Conservation (phyloP, 2,329 filamentous ascomycete species). For the Pezicula radicicola region DNA sequence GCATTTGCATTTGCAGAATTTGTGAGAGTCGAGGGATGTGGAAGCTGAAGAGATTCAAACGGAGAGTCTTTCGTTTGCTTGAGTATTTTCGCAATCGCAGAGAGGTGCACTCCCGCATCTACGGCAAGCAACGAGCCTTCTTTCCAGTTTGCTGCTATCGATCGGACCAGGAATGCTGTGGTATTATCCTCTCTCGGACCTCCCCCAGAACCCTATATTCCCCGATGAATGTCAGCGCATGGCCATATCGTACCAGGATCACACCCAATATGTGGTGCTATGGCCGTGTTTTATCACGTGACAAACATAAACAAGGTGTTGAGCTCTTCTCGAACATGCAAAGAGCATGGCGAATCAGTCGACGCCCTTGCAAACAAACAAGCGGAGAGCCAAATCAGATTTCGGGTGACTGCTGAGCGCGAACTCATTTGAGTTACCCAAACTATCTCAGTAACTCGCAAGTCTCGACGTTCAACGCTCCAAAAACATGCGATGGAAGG, state of each 20-base stretch:
- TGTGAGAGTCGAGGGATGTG: slow-evolving; percentile 44
- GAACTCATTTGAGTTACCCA: no score
- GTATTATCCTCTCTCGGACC: slow-evolving; percentile 88
- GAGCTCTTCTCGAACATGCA: no score
- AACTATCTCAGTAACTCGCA: no score
- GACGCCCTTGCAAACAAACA: no score
- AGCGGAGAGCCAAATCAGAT: no score
- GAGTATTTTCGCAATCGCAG: slow-evolving; percentile 78
- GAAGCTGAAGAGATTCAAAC: slow-evolving; percentile 75
- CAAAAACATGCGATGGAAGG: no score
- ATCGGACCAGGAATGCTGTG: slow-evolving; percentile 85
- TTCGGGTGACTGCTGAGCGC: no score
- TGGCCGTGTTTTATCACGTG: not conserved
- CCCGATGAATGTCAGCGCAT: slow-evolving; percentile 8
- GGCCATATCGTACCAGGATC: not conserved
- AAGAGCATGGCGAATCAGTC: no score
- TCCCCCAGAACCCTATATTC: slow-evolving; percentile 74
- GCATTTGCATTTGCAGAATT: slow-evolving; percentile 67
- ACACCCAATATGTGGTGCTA: not conserved
- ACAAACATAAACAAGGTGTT: no score
- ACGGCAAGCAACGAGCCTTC: slow-evolving; percentile 85
- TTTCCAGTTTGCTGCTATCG: slow-evolving; percentile 73
- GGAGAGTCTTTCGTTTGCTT: slow-evolving; percentile 56
- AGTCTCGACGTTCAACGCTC: no score
- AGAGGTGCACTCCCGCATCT: slow-evolving; percentile 87